A percentile compares a stretch with the other conserved stretches of the same genome.
phyloP scores from a whole-genome alignment of 225 moss, liverwort and hornwort genomes.

The Bryum argenteum region DNA sequence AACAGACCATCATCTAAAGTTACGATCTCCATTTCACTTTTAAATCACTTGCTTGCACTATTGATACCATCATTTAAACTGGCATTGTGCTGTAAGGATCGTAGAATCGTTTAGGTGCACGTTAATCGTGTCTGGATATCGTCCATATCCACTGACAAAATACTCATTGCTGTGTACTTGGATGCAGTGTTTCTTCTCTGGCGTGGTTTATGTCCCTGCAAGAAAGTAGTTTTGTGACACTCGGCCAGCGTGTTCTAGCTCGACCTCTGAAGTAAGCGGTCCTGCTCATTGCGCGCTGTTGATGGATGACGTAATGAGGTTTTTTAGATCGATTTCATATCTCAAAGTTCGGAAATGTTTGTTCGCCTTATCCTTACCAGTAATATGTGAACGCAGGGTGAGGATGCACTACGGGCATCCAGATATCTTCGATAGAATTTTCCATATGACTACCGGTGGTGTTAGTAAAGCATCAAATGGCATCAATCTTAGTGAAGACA shows the following conservation, averaged over 20 bases:
- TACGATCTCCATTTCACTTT: constrained; percentile 12
- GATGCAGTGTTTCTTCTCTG: constrained; percentile 93
- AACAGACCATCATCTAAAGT: neutral
- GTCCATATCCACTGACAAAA: constrained; percentile 3
- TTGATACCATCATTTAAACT: neutral
- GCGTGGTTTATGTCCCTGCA: constrained; percentile 99
- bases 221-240: constrained; percentile 97
- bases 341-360: constrained; percentile 17
- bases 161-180: constrained; percentile 18
- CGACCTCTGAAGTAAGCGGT: constrained; percentile 82
- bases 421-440: constrained; percentile 95
- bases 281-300: constrained; percentile 9
- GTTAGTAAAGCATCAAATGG: constrained; percentile 92
- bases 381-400: constrained; percentile 56
- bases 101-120: neutral
- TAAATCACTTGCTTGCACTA: constrained; percentile 5
- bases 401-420: constrained; percentile 99
- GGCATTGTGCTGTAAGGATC: neutral
- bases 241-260: constrained; percentile 94
- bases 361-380: constrained; percentile 8
- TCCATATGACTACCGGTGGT: constrained; percentile 92
- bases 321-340: neutral
- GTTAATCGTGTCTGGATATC: neutral
- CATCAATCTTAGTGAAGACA: constrained; percentile 99
- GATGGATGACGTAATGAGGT: constrained; percentile 17